A percentile compares a stretch with the other conserved stretches of the same genome.
Conservation (phyloP, 2,329 filamentous ascomycete species). For the Fusarium gaditjirri region DNA sequence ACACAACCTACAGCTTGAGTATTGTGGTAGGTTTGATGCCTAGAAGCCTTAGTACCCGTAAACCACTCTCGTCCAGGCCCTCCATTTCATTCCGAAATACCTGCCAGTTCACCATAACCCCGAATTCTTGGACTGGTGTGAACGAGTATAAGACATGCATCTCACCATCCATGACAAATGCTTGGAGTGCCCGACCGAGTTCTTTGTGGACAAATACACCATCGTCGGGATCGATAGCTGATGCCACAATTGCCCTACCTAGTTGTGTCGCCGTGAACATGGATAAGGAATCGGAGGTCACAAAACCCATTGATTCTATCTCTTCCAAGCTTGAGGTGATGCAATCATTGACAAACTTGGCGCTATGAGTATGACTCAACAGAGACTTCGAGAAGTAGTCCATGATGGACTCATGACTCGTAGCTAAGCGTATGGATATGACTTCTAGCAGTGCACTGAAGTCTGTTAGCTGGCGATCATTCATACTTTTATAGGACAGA, state of each 20-base stretch:
- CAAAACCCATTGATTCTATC: conserved; percentile 64
- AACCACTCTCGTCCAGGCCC: conserved; percentile 73
- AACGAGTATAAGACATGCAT: conserved; percentile 84
- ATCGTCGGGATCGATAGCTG: conserved; percentile 78
- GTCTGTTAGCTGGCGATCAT: conserved; percentile 16
- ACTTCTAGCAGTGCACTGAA: conserved; percentile 75
- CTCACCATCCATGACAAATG: conserved; percentile 83
- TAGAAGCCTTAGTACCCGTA: conserved; percentile 74
- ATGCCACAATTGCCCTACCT: conserved; percentile 77
- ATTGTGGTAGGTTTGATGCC: conserved; percentile 75
- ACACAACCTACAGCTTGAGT: conserved; percentile 68
- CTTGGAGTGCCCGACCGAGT: conserved; percentile 71
- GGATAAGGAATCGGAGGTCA: conserved; percentile 60
- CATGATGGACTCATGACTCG: conserved; percentile 69
- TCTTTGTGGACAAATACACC: conserved; percentile 79
- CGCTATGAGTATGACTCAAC: conserved; percentile 66
- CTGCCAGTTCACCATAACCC: conserved; percentile 73
- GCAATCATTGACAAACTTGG: conserved; percentile 60
- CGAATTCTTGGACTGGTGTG: conserved; percentile 73
- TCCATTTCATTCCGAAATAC: conserved; percentile 79
- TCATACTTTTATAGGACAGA: background rate
- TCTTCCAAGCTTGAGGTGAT: conserved; percentile 70
- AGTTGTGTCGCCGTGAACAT: conserved; percentile 71
- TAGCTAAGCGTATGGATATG: conserved; percentile 74
- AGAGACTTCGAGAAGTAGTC: conserved; percentile 77